Base-by-base conservation (phyloP, 768 basidiomycete genomes). In the Agaricus bisporus region DNA sequence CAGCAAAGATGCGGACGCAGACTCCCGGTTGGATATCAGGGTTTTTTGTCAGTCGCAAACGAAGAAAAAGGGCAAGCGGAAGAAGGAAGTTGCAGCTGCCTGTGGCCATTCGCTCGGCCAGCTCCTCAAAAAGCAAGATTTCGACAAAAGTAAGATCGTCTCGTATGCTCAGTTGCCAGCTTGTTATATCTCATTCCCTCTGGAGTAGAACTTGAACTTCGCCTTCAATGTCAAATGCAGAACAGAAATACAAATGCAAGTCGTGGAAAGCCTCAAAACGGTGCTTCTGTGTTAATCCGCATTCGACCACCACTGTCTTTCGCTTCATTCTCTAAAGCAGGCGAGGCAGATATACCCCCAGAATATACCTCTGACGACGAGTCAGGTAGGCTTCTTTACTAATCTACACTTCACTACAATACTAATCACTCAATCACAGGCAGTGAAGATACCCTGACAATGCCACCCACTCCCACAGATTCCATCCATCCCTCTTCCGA, bases 1-100 rank as follows among this genome's bases (percentile, higher is more conserved):
- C 8, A 85, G 84, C 36, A 64, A 67, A 18, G 69, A 76, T 12
- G 72, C 65, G 0, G 62, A 70, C 18, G 47, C 56, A 1, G 61
- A 64, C 22, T 80, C 82, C 0, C 61, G 60, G 18, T 58, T 86
- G 35, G 76, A 79, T 12, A 71, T 88, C 37, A 71, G 76, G 25
- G 66, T 89, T 1, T 86, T 80, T 68, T 73, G 83, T 49, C 74
- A 72, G 17, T 74, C 85, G 0, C 72, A 73, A 41, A 81, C 77
- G 62, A 89, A 86, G 72, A 79, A 82, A 65, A 86, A 82, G 63
- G 64, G 69, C 22, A 82, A 79, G 60, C 82, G 75, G 61, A 73
- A 75, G 1, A 74, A 67, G 37, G 69, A 85, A 3, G 76, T 88
- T 0, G 86, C 80, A 0, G 74, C 69, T 0, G 71, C 77, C 0